Base-by-base conservation (phyloP, 2,329 filamentous ascomycete genomes). In the Ambrosiella cleistominuta region DNA sequence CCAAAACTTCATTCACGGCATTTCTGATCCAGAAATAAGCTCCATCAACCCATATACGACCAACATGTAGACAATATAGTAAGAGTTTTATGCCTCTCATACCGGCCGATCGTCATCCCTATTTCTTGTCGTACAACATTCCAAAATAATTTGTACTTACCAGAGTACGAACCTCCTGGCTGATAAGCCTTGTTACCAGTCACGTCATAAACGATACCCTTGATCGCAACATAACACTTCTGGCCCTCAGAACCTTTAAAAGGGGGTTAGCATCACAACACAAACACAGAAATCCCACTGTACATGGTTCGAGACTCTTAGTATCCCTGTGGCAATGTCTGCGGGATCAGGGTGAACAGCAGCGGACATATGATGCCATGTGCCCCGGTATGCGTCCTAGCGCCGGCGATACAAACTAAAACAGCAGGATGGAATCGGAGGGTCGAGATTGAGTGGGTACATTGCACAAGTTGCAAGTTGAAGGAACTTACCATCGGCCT, bases 161-260 rank as follows among this genome's bases (percentile, higher is more conserved):
- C 86, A 65, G 87, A 79, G 70, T 98, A 98, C 62, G 84, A 82
- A 53, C 88, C 90, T 27, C 82, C 85, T 8, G 86, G 82, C 52
- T 82, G 81, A 69, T 98, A 98, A 13, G 86, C 82, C 63, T 86
- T 82, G 70, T 97, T 98, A 56, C 85, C 86, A 27, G 81, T 88
- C 61, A 98, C 93, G 67, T 98, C 91, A 67, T 96, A 98, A 56
- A 98, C 85, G 61, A 85, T 88, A 64, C 93, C 91, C 74, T 85
- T 85, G 70, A 86, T 85, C 51, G 81, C 82, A 47, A 86, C 81
- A 64, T 84, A 85, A 66, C 77, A 80, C 64, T 79, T 80, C 6
- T 73, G 77, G 17, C 82, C 81, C 60, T 86, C 78, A 13, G 72
- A 74, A 27, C 85, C 85, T 89, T 35, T 55, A 57, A 12, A 40